Evolutionary conservation across 768 basidiomycete species (phyloP).

Genomic region (Lactarius indigo): DNA sequence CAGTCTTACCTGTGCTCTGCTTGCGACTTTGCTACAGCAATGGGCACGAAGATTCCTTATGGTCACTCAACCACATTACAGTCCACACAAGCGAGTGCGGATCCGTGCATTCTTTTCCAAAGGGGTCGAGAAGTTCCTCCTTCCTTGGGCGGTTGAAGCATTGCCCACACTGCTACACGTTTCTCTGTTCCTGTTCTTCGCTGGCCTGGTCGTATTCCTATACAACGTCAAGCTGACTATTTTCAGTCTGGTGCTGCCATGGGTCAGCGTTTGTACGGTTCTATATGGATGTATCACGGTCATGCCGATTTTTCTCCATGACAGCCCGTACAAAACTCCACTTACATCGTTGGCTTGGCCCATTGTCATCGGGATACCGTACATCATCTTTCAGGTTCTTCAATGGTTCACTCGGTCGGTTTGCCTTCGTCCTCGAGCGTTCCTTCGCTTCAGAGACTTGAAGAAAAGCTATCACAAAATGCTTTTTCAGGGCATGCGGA

Average conservation of each 20-base stretch:
- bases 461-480: background rate
- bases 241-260: background rate
- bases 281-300: background rate
- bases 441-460: background rate
- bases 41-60: background rate
- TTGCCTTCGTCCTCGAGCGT: background rate
- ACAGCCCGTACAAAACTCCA: background rate
- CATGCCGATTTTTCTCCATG: background rate
- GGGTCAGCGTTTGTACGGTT: background rate
- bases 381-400: background rate
- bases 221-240: background rate
- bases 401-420: background rate
- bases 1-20: background rate
- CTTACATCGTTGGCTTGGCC: background rate
- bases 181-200: slow-evolving; percentile 13
- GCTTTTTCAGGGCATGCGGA: background rate
- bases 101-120: background rate
- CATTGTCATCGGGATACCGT: background rate
- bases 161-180: slow-evolving; percentile 10
- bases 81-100: background rate
- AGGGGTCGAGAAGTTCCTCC: background rate
- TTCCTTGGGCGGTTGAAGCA: background rate
- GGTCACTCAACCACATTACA: background rate
- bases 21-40: no score
- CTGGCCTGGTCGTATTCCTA: slow-evolving; percentile 1